Base-by-base conservation (phyloP, 2,329 filamentous ascomycete genomes). In the Colletotrichum horii region DNA sequence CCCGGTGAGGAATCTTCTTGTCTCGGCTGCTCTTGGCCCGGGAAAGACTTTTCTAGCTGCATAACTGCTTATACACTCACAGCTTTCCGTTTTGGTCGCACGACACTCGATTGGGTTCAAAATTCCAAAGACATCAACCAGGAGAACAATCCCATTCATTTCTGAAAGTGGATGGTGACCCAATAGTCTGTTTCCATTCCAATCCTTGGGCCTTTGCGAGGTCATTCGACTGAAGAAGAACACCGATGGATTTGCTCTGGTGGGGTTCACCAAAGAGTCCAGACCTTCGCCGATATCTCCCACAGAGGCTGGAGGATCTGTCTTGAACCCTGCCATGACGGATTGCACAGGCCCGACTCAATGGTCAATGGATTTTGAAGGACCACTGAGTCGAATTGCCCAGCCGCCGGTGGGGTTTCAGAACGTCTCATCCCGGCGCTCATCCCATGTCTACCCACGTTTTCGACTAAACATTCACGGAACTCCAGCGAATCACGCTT, bases 361-460 rank as follows among this genome's bases (percentile, higher is more conserved):
- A 52, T 52, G n/a, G 34, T 65, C 67, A 24, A 48, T 48, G 32
- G 56, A 67, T 48, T 26, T 26, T 22, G 36, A 28, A 61, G 26
- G 15, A 28, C 26, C 28, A 32, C 19, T 7, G 38, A 58, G 15
- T 70, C 66, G 56, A 24, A 52, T 30, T 19, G 58, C 19, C 19
- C 66, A 32, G 34, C 66, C 66, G 58, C 66, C 34, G 67, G 67
- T 70, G 71, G 43, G 48, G 66, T 71, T 64, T 74, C 34, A 48
- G 67, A 70, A 64, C 26, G 71, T 55, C 38, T 62, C 56, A 62
- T 61, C 65, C 65, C n/a, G 55, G 70, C 30, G 66, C 43, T 22
- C 66, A 73, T 70, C 71, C 71, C 71, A 22, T 73, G 71, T 38
- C 56, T 24, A 36, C 66, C 68, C 67, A 56, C 48, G 60, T 66